A percentile compares a stretch with the other conserved stretches of the same genome.
Conservation (phyloP, 495 filamentous ascomycete species). For the Aspergillus biplanus region DNA sequence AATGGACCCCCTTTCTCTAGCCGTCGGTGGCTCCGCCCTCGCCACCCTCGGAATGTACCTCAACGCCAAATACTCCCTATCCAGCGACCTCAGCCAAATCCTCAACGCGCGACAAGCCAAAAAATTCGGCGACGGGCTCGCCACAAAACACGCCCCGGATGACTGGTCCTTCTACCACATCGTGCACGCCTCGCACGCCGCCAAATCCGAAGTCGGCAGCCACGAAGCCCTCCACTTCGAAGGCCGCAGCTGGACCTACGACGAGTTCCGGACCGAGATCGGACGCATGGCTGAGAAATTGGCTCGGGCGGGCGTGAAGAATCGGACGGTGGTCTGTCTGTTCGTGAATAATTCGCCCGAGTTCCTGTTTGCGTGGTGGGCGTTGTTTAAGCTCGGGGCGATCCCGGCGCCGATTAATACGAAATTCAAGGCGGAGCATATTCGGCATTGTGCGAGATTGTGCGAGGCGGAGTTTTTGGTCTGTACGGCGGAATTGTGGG, state of each 20-base stretch:
- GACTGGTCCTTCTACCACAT: conserved; percentile 12
- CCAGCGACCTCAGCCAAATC: neutral
- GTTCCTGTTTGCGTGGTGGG: conserved; percentile 12
- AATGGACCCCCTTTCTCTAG: neutral
- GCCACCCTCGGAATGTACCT: neutral
- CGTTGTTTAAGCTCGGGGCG: conserved; percentile 6
- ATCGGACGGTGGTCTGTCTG: conserved; percentile 3
- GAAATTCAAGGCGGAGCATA: conserved; percentile 11
- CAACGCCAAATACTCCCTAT: conserved; percentile 8
- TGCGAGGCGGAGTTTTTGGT: neutral
- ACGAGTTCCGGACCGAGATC: neutral
- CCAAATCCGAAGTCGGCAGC: neutral
- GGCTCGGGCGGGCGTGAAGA: neutral
- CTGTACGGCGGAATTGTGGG: neutral
- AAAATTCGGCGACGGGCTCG: neutral
- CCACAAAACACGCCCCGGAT: neutral
- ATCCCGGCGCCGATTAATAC: conserved; percentile 10
- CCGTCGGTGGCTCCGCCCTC: neutral
- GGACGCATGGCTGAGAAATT: conserved; percentile 3
- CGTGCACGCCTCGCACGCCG: conserved; percentile 4
- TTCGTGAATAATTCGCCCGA: conserved; percentile 12
- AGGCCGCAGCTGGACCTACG: conserved; percentile 5
- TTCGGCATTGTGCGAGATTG: conserved; percentile 7
- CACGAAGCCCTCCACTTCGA: conserved; percentile 6
- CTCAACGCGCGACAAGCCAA: neutral